These are phyloP conservation scores for Solanum pinnatisectum DNA, from an alignment of 257 asterid species.

Conservation along the genomic window DNA sequence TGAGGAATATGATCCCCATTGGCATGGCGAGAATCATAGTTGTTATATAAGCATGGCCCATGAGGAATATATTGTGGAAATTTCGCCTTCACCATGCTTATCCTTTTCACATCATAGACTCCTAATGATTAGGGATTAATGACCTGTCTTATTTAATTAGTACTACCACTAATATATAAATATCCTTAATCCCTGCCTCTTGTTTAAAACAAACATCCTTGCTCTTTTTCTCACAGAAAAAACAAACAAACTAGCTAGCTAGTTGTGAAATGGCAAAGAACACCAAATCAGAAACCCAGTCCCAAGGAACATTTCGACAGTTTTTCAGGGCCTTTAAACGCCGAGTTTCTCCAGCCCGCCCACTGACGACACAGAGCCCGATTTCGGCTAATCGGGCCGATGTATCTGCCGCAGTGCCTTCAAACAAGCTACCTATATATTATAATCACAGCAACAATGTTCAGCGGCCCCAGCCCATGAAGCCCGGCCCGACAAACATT, in stretches of 20 bases:
- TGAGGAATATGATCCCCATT: neutral
- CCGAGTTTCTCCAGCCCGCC: neutral
- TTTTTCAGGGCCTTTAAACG: neutral
- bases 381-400: neutral
- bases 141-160: neutral
- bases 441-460: neutral
- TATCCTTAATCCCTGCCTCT: neutral
- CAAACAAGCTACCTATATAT: neutral
- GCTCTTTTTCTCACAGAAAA: neutral
- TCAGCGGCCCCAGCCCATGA: neutral
- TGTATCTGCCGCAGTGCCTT: neutral
- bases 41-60: neutral
- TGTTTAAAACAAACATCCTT: neutral
- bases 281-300: neutral
- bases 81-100: neutral
- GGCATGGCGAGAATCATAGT: neutral
- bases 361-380: neutral
- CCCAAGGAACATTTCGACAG: neutral
- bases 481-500: neutral
- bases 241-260: neutral
- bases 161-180: neutral
- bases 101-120: neutral
- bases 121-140: neutral
- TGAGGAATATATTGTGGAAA: neutral
- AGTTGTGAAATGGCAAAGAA: neutral